Evolutionary conservation across 208 protist genomes (phyloP).

Genomic region (Trichomonas tenax): DNA sequence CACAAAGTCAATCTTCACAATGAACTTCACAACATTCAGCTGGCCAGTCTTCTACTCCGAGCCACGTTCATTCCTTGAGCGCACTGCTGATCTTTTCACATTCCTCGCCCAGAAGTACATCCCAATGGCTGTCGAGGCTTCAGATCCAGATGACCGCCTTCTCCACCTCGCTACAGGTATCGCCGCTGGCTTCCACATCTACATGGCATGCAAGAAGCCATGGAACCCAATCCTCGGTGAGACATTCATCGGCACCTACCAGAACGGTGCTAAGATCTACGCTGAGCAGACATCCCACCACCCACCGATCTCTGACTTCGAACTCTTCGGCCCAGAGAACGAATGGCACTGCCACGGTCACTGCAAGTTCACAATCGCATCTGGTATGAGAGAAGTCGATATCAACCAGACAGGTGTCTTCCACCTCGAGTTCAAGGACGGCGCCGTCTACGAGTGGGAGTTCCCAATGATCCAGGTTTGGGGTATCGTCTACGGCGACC

Average conservation of each 20-base stretch:
- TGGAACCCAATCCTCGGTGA: conserved; percentile 29
- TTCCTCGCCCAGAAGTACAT: not conserved
- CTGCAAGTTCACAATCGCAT: not conserved
- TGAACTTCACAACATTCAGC: not conserved
- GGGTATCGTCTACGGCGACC: not conserved
- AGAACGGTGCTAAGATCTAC: conserved; percentile 25
- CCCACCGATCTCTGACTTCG: conserved; percentile 28
- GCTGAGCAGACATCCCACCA: conserved; percentile 30
- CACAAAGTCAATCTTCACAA: not conserved
- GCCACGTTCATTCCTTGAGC: not conserved
- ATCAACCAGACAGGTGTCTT: not conserved
- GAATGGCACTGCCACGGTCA: not conserved
- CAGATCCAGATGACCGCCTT: not conserved
- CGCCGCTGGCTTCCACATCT: not conserved
- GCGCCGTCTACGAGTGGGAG: not conserved
- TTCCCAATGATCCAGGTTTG: not conserved
- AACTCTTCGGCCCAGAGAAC: conserved; percentile 17
- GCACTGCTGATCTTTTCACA: not conserved
- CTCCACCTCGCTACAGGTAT: not conserved
- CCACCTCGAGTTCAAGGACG: not conserved
- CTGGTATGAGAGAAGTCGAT: not conserved
- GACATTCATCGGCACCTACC: conserved; percentile 19
- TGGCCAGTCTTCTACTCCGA: not conserved
- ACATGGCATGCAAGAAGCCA: conserved; percentile 15
- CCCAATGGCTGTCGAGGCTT: too few relatives aligned